A percentile compares a stretch with the other conserved stretches of the same genome.
Conservation (phyloP, 73 alveolate species). For the Urostyla sp. region DNA sequence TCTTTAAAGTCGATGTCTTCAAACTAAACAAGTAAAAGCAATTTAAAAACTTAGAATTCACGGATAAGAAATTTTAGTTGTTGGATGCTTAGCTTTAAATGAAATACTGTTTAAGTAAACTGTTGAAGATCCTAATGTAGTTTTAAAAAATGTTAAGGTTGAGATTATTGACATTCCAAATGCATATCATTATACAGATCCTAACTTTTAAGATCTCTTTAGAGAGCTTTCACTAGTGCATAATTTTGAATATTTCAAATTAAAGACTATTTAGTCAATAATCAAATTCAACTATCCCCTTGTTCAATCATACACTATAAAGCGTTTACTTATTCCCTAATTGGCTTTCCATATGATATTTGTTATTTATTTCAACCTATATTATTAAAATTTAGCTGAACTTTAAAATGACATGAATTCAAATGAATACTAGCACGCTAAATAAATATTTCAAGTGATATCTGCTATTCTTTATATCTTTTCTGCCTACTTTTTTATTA, state of each 20-base stretch:
- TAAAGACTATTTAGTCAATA: not conserved
- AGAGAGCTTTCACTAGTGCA: conserved; percentile 11
- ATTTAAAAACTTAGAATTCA: conserved; percentile 16
- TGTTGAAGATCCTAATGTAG: not conserved
- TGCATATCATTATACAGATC: not conserved
- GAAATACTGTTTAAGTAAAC: not conserved
- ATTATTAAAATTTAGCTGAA: conserved; percentile 13
- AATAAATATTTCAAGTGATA: not conserved
- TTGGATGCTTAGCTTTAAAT: not conserved
- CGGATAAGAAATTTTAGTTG: conserved; percentile 5
- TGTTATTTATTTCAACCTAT: not conserved
- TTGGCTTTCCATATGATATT: conserved; percentile 13
- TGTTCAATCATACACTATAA: not conserved
- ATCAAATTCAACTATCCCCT: conserved; percentile 42
- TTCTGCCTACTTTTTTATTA: conserved; percentile 2
- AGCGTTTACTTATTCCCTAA: conserved; percentile 6
- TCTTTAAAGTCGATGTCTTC: not conserved
- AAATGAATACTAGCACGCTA: not conserved
- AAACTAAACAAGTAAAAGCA: conserved; percentile 21
- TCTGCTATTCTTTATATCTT: not conserved
- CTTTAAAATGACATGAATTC: not conserved
- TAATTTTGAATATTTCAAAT: not conserved
- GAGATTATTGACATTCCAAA: conserved; percentile 38
- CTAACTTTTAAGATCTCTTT: conserved; percentile 28
- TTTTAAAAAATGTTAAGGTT: conserved; percentile 8